Conservation (phyloP, 345 rosid genomes). For the Turnera subulata region DNA sequence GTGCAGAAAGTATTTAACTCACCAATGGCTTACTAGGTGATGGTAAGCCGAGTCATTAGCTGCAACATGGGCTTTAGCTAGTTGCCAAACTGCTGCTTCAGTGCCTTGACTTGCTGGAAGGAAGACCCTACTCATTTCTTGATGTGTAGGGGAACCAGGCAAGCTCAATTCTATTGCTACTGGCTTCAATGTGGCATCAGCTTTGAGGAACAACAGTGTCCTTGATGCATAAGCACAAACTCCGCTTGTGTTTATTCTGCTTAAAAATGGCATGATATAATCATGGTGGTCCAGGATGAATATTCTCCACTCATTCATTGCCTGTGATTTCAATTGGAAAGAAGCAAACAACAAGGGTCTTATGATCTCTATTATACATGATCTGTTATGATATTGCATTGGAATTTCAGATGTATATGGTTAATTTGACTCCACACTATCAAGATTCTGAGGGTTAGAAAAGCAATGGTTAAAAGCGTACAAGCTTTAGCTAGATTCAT, state of each 20-base stretch:
- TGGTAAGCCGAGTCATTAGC: slow-evolving; percentile 62
- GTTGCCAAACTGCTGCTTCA: slow-evolving; percentile 52
- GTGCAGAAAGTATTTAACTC: slow-evolving; percentile 14
- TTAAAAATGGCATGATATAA: slow-evolving; percentile 50
- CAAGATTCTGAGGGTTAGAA: no score
- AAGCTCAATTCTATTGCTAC: slow-evolving; percentile 53
- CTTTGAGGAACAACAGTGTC: slow-evolving; percentile 42
- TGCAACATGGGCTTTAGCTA: slow-evolving; percentile 59
- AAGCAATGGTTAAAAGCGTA: no score
- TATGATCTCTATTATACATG: no score
- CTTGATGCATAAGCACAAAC: slow-evolving; percentile 58
- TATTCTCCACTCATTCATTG: slow-evolving; percentile 32
- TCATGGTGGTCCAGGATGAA: slow-evolving; percentile 61
- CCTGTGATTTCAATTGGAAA: slow-evolving; percentile 26
- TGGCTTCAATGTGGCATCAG: slow-evolving; percentile 39
- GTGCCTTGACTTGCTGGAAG: slow-evolving; percentile 43
- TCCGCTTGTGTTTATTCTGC: slow-evolving; percentile 30
- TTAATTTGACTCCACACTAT: no score
- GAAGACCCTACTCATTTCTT: slow-evolving; percentile 22
- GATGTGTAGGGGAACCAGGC: slow-evolving; percentile 16
- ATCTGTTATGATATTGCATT: no score
- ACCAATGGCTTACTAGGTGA: slow-evolving; percentile 63
- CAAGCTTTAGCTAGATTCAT: no score
- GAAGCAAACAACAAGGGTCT: not conserved
- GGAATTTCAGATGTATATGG: no score